Conservation (phyloP, 257 asterid genomes). For the Primulina tabacum region DNA sequence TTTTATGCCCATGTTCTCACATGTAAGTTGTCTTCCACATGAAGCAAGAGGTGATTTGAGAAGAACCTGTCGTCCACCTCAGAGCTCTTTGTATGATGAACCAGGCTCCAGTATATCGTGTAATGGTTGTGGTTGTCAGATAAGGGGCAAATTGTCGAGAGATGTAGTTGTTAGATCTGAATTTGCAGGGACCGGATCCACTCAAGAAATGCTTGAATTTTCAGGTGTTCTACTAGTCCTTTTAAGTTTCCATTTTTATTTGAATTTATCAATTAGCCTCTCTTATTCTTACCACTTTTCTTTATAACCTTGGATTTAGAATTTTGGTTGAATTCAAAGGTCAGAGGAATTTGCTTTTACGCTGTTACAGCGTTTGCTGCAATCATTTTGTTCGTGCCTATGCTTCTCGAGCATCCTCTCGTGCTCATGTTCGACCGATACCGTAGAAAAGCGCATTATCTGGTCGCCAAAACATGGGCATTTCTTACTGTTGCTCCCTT, state of each 20-base stretch:
- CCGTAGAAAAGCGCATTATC: constrained; percentile 70
- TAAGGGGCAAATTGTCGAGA: constrained; percentile 38
- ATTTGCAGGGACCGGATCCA: constrained; percentile 62
- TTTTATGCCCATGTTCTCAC: constrained; percentile 20
- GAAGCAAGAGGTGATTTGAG: constrained; percentile 26
- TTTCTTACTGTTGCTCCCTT: constrained; percentile 65
- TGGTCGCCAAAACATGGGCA: constrained; percentile 80
- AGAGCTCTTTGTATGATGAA: constrained; percentile 33
- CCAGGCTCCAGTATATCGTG: constrained; percentile 29
- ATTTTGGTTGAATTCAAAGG: constrained; percentile 50
- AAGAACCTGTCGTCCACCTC: constrained; percentile 26
- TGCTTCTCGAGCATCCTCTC: constrained; percentile 81
- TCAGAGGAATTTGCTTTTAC: constrained; percentile 77
- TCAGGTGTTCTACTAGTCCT: constrained; percentile 48
- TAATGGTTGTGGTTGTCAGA: constrained; percentile 26
- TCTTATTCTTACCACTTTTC: constrained; percentile 15
- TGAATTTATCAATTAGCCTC: neutral
- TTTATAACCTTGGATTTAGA: constrained; percentile 45
- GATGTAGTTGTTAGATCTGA: constrained; percentile 61
- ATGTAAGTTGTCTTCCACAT: constrained; percentile 38
- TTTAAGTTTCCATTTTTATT: constrained; percentile 11
- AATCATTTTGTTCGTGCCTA: constrained; percentile 56
- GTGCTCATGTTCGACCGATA: constrained; percentile 79
- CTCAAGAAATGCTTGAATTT: constrained; percentile 54
- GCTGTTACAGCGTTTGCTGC: constrained; percentile 64